phyloP scores from a whole-genome alignment of 805 yeast species.

The Candida qinlingensis region DNA sequence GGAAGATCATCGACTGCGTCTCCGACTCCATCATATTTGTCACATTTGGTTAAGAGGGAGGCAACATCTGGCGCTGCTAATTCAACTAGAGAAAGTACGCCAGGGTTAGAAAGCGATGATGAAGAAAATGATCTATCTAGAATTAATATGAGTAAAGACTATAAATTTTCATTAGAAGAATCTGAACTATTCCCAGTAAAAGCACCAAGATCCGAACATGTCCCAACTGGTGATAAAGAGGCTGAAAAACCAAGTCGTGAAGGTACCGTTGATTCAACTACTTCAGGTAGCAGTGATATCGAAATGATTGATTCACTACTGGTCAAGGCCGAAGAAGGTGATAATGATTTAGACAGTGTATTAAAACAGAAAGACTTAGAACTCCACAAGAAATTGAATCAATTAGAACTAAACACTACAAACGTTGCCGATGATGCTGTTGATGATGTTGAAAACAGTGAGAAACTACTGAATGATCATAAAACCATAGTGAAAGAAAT shows the following conservation, averaged over 20 bases:
- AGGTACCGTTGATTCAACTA: not conserved
- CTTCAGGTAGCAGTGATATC: not conserved
- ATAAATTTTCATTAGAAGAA: slow-evolving; percentile 41
- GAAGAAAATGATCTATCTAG: slow-evolving; percentile 39
- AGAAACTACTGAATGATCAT: slow-evolving; percentile 34
- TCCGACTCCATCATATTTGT: slow-evolving; percentile 38
- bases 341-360: slow-evolving; percentile 13
- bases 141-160: slow-evolving; percentile 62
- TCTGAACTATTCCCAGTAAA: slow-evolving; percentile 64
- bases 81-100: slow-evolving; percentile 16
- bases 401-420: slow-evolving; percentile 16
- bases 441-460: slow-evolving; percentile 33
- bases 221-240: slow-evolving; percentile 41
- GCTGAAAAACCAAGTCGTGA: not conserved
- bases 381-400: slow-evolving; percentile 26
- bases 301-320: not conserved
- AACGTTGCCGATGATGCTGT: slow-evolving; percentile 25
- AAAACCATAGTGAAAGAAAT: slow-evolving; percentile 28
- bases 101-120: slow-evolving; percentile 27
- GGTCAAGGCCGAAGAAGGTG: slow-evolving; percentile 21
- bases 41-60: slow-evolving; percentile 28
- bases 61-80: not conserved
- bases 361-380: slow-evolving; percentile 22
- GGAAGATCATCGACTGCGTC: slow-evolving; percentile 25
- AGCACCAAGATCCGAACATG: slow-evolving; percentile 49